Percentiles rank a stretch among this genome's conserved stretches.
Evolutionary conservation across 768 basidiomycete species (phyloP).

Genomic region (Trametes coccinea): DNA sequence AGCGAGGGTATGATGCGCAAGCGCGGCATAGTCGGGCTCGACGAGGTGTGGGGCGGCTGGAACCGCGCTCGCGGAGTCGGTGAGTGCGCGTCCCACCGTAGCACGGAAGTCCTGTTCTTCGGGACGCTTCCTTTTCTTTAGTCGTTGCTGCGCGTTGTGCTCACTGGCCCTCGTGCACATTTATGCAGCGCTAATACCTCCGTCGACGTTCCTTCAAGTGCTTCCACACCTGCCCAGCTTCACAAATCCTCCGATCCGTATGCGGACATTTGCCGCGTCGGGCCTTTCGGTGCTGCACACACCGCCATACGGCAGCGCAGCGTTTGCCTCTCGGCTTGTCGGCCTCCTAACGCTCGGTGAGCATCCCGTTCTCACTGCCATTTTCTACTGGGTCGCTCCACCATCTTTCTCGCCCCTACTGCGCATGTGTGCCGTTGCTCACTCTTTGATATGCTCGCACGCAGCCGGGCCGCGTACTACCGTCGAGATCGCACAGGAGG

Average conservation of each 20-base stretch:
- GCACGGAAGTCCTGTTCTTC: neutral
- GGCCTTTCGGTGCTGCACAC: slow-evolving; percentile 84
- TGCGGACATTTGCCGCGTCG: slow-evolving; percentile 64
- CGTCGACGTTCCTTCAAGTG: slow-evolving; percentile 78
- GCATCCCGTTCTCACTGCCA: neutral
- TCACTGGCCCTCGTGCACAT: neutral
- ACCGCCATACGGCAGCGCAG: slow-evolving; percentile 65
- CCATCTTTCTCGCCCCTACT: neutral
- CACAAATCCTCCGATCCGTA: slow-evolving; percentile 67
- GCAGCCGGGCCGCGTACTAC: slow-evolving; percentile 45
- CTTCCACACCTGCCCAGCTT: slow-evolving; percentile 64
- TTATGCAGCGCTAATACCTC: slow-evolving; percentile 79
- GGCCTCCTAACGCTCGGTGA: slow-evolving; percentile 47
- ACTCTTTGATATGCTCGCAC: neutral
- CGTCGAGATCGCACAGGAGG: slow-evolving; percentile 69
- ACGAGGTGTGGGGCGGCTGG: slow-evolving; percentile 96
- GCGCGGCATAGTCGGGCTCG: slow-evolving; percentile 81
- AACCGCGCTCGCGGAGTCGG: slow-evolving; percentile 91
- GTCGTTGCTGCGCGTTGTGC: neutral
- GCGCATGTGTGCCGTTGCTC: neutral
- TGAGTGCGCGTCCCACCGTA: slow-evolving; percentile 38
- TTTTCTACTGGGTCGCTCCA: neutral
- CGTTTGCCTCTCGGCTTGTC: slow-evolving; percentile 69
- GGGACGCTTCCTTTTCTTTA: neutral
- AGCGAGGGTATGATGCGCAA: slow-evolving; percentile 69